These are phyloP conservation scores for Phoenix roebelenii DNA, from an alignment of 176 grass and related monocot species.

Conservation along the genomic window DNA sequence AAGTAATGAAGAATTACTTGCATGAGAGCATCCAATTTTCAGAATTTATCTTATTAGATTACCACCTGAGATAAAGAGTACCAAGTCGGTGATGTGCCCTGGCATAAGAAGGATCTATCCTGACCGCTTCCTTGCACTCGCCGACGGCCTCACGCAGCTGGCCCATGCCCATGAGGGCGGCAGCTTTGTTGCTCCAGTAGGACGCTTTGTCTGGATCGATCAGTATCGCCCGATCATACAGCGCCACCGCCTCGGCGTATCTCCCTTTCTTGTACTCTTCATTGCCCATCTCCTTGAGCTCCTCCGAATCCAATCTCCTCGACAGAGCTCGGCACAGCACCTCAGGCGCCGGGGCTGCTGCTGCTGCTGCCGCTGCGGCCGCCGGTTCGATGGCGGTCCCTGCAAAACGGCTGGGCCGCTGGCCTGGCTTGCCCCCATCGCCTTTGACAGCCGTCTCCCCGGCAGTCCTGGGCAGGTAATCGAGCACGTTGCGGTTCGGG, in stretches of 20 bases:
- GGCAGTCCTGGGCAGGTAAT: conserved; percentile 1
- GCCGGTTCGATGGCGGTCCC: background rate
- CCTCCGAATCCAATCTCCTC: conserved; percentile 5
- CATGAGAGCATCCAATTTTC: too few species aligned
- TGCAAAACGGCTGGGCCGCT: background rate
- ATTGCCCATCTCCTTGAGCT: conserved; percentile 31
- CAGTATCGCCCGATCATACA: conserved; percentile 21
- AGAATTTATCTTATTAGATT: too few species aligned
- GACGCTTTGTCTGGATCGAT: conserved; percentile 17
- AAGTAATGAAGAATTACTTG: too few species aligned
- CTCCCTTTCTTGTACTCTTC: conserved; percentile 26
- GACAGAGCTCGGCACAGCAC: conserved; percentile 23
- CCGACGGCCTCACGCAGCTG: conserved; percentile 11
- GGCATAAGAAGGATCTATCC: conserved; percentile 15
- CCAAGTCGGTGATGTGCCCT: conserved; percentile 15
- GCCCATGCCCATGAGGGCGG: conserved; percentile 24
- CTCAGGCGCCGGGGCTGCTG: background rate
- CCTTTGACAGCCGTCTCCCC: conserved; percentile 1
- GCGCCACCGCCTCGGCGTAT: conserved; percentile 15
- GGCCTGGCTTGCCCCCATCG: background rate
- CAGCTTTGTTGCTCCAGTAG: conserved; percentile 32
- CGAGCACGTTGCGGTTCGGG: conserved; percentile 13
- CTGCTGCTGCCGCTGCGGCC: background rate
- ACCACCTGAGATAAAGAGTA: conserved; percentile 22
- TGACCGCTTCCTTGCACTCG: conserved; percentile 18